phyloP scores from a whole-genome alignment of 345 rosid genomes.

The Crucihimalaya himalaica region DNA sequence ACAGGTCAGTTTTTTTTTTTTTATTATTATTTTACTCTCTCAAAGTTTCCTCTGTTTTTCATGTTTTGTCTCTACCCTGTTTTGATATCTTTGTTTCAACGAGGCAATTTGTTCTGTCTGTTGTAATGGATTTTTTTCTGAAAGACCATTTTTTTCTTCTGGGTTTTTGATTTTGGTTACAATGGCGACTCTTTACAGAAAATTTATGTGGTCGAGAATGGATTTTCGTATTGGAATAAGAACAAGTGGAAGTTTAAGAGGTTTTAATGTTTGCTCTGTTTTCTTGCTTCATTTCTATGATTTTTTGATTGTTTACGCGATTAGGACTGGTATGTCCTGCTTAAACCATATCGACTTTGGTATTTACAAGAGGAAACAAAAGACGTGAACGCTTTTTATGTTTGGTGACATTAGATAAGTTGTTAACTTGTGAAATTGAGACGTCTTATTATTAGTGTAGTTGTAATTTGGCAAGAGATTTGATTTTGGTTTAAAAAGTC shows the following conservation, averaged over 20 bases:
- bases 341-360: conserved; percentile 31
- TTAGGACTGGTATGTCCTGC: conserved; percentile 40
- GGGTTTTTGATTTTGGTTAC: conserved; percentile 22
- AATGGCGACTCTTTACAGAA: conserved; percentile 23
- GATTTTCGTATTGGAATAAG: conserved; percentile 23
- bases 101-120: conserved; percentile 7
- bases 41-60: neutral
- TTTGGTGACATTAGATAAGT: conserved; percentile 33
- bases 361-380: conserved; percentile 11
- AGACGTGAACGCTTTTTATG: conserved; percentile 33
- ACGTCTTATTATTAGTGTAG: conserved; percentile 22
- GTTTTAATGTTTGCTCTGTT: conserved; percentile 19
- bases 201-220: conserved; percentile 25
- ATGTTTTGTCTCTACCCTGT: neutral
- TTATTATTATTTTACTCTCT: neutral
- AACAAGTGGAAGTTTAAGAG: conserved; percentile 16
- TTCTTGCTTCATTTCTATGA: conserved; percentile 1
- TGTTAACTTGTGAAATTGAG: conserved; percentile 27
- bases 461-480: neutral
- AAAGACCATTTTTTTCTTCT: neutral
- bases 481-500: conserved; percentile 9
- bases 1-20: conserved; percentile 44
- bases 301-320: conserved; percentile 35
- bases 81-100: neutral
- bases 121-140: neutral